Percentiles rank a stretch among this genome's conserved stretches.
These are phyloP conservation scores for Leptodontidium sp. DNA, from an alignment of 2,329 filamentous ascomycete genomes.

Conservation along the genomic window DNA sequence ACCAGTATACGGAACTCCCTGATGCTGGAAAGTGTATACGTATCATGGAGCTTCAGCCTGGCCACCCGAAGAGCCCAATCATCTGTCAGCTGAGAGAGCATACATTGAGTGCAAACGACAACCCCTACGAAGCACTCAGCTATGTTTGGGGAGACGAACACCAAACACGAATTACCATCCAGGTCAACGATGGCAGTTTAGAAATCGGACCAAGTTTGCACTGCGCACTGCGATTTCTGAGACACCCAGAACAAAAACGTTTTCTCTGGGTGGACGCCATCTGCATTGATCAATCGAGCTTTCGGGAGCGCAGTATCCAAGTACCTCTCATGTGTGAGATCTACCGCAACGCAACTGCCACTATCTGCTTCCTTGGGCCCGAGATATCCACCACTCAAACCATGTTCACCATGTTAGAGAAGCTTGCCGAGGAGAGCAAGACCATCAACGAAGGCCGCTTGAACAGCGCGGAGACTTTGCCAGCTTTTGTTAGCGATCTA, in stretches of 20 bases:
- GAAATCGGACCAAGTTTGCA: conserved; percentile 22
- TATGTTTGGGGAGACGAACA: background rate
- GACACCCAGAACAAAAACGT: background rate
- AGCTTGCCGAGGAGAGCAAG: background rate
- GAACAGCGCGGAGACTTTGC: background rate
- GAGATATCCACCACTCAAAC: background rate
- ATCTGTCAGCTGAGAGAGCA: background rate
- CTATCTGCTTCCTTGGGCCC: conserved; percentile 38
- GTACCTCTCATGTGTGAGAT: conserved; percentile 38
- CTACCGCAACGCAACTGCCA: conserved; percentile 29
- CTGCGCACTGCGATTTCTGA: conserved; percentile 14
- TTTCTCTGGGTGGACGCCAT: conserved; percentile 33
- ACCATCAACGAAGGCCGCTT: background rate
- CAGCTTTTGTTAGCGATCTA: background rate
- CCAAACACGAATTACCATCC: background rate
- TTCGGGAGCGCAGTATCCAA: conserved; percentile 33
- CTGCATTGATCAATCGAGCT: conserved; percentile 37
- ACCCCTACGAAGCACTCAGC: background rate
- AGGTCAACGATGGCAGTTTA: background rate
- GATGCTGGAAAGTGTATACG: background rate
- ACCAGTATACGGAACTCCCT: background rate
- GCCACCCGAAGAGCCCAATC: background rate
- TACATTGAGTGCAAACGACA: background rate
- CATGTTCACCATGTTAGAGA: background rate
- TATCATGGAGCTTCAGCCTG: background rate